phyloP scores from a whole-genome alignment of 805 yeast genomes.

The Candida ortonii region DNA sequence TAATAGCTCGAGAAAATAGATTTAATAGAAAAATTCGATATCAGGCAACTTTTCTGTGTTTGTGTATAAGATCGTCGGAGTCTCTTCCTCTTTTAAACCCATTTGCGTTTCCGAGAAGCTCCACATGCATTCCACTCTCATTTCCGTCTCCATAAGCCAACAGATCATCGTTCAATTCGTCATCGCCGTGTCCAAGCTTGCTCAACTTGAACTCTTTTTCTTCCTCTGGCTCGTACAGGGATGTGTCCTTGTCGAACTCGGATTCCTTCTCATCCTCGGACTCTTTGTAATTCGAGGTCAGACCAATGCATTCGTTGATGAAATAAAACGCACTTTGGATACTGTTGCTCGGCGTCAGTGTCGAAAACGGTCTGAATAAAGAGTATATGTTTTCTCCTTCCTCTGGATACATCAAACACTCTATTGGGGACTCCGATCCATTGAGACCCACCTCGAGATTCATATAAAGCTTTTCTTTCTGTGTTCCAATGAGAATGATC shows the following conservation, averaged over 20 bases:
- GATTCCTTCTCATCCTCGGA: constrained; percentile 16
- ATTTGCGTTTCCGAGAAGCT: constrained; percentile 20
- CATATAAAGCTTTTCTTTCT: constrained; percentile 12
- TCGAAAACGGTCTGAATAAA: constrained; percentile 21
- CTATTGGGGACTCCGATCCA: constrained; percentile 12
- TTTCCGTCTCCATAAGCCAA: constrained; percentile 13
- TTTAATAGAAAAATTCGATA: constrained; percentile 1
- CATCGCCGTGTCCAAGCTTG: constrained; percentile 29
- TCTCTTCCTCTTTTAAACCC: constrained; percentile 25
- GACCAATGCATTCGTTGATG: constrained; percentile 23
- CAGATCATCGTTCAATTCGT: constrained; percentile 23
- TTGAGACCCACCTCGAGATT: constrained; percentile 7
- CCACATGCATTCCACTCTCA: constrained; percentile 29
- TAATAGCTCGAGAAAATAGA: constrained; percentile 1
- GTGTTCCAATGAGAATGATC: constrained; percentile 20
- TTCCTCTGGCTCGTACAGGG: too few species aligned
- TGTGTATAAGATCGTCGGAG: constrained; percentile 9
- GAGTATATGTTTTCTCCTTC: constrained; percentile 15
- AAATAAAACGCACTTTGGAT: constrained; percentile 19
- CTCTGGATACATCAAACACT: constrained; percentile 13
- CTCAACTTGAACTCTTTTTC: constrained; percentile 23
- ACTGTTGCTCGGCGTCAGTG: constrained; percentile 15
- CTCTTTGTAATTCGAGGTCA: constrained; percentile 15
- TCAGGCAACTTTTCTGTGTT: constrained; percentile 6
- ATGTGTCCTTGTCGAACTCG: constrained; percentile 3